Conservation (phyloP, 352 stramenopile species). For the Phytopythium kandeliae region DNA sequence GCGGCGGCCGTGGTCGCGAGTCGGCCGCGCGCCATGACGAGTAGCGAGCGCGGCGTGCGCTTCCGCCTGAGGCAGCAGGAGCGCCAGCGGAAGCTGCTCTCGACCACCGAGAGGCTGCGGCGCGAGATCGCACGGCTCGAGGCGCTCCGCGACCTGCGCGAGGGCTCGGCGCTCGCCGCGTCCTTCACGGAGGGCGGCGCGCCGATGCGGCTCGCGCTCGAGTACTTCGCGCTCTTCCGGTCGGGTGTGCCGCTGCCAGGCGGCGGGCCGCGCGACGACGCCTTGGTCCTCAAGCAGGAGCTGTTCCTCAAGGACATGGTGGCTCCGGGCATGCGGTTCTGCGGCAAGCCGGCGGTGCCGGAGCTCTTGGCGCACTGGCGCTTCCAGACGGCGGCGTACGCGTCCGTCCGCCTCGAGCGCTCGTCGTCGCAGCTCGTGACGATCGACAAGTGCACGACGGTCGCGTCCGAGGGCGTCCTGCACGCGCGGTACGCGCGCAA, state of each 20-base stretch:
- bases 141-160: slow-evolving; percentile 14
- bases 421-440: slow-evolving; percentile 19
- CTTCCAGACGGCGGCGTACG: slow-evolving; percentile 23
- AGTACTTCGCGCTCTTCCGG: slow-evolving; percentile 35
- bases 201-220: slow-evolving; percentile 22
- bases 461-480: slow-evolving; percentile 25
- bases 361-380: slow-evolving; percentile 25
- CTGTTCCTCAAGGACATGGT: slow-evolving; percentile 20
- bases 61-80: slow-evolving; percentile 21
- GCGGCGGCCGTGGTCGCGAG: background rate
- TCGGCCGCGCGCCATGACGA: slow-evolving; percentile 9
- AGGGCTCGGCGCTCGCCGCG: slow-evolving; percentile 13
- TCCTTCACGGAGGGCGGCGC: slow-evolving; percentile 11
- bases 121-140: slow-evolving; percentile 20
- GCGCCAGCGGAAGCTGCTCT: slow-evolving; percentile 12
- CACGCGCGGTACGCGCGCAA: slow-evolving; percentile 36
- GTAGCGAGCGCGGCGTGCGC: slow-evolving; percentile 22
- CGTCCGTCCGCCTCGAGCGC: slow-evolving; percentile 23
- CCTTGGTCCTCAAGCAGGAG: slow-evolving; percentile 9
- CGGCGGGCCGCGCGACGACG: background rate
- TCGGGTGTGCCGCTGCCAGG: slow-evolving; percentile 13
- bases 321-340: slow-evolving; percentile 19
- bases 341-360: slow-evolving; percentile 13
- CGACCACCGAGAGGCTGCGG: slow-evolving; percentile 14
- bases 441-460: slow-evolving; percentile 19